Evolutionary conservation across 257 asterid species (phyloP).

Genomic region (Solanum piurae): DNA sequence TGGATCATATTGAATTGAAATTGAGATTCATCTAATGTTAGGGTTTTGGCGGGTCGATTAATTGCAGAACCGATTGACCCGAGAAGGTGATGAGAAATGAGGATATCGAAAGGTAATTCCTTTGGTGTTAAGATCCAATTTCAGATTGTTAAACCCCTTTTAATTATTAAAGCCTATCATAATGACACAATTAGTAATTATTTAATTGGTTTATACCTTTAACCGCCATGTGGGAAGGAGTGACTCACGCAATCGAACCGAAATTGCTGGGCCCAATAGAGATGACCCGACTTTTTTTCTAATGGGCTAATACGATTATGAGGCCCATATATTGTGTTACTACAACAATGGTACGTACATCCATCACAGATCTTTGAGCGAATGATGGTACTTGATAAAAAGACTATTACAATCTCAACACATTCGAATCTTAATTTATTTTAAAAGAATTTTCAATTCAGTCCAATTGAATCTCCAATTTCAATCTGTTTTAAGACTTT

Average conservation of each 20-base stretch:
- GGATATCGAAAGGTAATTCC: not conserved
- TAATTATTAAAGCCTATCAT: not conserved
- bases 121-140: not conserved
- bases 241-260: not conserved
- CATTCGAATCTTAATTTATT: no score
- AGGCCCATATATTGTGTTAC: not conserved
- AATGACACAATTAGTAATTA: not conserved
- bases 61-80: not conserved
- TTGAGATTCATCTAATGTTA: not conserved
- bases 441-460: no score
- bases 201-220: not conserved
- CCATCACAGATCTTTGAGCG: not conserved
- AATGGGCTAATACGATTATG: not conserved
- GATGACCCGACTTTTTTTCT: not conserved
- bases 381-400: not conserved
- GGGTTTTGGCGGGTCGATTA: conserved; percentile 5
- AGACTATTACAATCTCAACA: no score
- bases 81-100: not conserved
- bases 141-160: not conserved
- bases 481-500: no score
- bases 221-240: not conserved
- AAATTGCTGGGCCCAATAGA: not conserved
- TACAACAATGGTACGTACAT: not conserved
- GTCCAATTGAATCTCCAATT: no score
- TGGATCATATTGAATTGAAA: conserved; percentile 1